Evolutionary conservation across 805 yeast genomes (phyloP).

Genomic region (Kluyveromyces nonfermentans): DNA sequence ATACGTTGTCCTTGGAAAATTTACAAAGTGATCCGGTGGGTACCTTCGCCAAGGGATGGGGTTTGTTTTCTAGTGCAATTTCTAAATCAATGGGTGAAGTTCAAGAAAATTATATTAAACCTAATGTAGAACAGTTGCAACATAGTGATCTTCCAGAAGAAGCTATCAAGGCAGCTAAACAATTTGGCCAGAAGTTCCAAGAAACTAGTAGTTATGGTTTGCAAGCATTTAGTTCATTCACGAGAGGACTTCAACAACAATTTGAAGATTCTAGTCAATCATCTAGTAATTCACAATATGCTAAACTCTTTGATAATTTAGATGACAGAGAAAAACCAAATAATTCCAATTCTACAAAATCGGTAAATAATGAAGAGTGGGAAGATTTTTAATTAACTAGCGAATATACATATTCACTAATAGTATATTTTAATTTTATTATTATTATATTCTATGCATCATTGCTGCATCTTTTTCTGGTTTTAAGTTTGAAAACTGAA

Average conservation of each 20-base stretch:
- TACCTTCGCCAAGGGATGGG: slow-evolving; percentile 91
- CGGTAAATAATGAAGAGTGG: slow-evolving; percentile 36
- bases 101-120: slow-evolving; percentile 80
- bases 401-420: background rate
- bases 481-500: background rate
- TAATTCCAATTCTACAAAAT: slow-evolving; percentile 6
- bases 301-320: slow-evolving; percentile 46
- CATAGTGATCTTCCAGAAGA: slow-evolving; percentile 65
- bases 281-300: slow-evolving; percentile 9
- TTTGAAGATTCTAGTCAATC: slow-evolving; percentile 28
- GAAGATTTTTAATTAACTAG: slow-evolving; percentile 44
- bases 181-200: slow-evolving; percentile 89
- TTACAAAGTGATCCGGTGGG: slow-evolving; percentile 81
- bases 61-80: slow-evolving; percentile 78
- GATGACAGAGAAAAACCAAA: slow-evolving; percentile 26
- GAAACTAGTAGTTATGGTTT: slow-evolving; percentile 75
- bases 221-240: slow-evolving; percentile 53
- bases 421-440: too few relatives aligned
- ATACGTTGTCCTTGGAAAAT: slow-evolving; percentile 51
- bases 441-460: too few relatives aligned
- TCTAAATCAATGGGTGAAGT: slow-evolving; percentile 78
- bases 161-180: slow-evolving; percentile 89
- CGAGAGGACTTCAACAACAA: slow-evolving; percentile 34
- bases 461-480: background rate
- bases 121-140: slow-evolving; percentile 73